A percentile compares a stretch with the other conserved stretches of the same genome.
These are phyloP conservation scores for Ceratobasidium sp. DNA, from an alignment of 1,284 basidiomycete genomes.

Conservation along the genomic window DNA sequence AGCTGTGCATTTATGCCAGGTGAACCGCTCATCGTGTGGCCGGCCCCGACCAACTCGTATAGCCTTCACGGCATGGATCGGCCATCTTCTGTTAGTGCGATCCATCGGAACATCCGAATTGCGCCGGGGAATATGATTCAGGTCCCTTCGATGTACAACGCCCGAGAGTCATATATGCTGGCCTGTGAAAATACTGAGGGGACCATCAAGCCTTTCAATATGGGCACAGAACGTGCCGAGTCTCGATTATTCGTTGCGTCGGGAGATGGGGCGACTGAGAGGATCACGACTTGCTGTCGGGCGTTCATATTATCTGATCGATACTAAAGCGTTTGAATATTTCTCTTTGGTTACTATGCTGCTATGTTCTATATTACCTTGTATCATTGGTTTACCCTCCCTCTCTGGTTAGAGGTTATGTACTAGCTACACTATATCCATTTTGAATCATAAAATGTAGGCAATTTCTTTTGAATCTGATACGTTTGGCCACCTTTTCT, in stretches of 20 bases:
- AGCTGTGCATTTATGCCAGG: neutral
- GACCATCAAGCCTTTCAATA: no score
- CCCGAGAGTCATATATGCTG: slow-evolving; percentile 15
- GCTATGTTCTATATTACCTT: neutral
- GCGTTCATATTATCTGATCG: neutral
- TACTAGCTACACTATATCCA: neutral
- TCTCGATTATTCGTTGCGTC: slow-evolving; percentile 2
- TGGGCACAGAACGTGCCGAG: no score
- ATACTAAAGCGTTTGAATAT: neutral
- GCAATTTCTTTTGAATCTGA: neutral
- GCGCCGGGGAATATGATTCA: slow-evolving; percentile 16
- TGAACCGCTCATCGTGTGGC: slow-evolving; percentile 4
- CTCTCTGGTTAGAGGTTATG: slow-evolving; percentile 11
- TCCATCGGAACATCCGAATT: slow-evolving; percentile 1
- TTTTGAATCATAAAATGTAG: neutral
- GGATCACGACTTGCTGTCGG: neutral
- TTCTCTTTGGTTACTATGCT: neutral
- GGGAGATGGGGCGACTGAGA: neutral
- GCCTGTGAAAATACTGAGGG: neutral
- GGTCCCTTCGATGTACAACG: slow-evolving; percentile 5
- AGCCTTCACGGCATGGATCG: neutral
- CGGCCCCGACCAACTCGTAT: neutral
- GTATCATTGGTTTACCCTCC: neutral
- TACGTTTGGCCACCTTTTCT: neutral
- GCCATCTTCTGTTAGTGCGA: neutral